Evolutionary conservation across 1,139 yeast species (phyloP), one percentile per base, ranked within the genome.

Genomic region (Debaryomycetaceae sp.): DNA sequence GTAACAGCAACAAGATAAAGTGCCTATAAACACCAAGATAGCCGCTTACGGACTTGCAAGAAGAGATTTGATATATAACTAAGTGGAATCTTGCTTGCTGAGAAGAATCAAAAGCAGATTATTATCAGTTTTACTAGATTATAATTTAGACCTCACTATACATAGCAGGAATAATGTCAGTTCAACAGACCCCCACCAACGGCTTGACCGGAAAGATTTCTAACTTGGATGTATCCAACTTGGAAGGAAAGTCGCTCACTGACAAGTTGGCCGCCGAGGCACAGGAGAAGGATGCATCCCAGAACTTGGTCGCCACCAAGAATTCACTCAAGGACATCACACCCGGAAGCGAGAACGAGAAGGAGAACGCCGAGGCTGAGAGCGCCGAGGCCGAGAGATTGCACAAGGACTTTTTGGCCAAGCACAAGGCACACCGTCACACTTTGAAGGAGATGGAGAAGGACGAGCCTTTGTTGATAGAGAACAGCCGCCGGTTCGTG

Each of bases 401-500:
- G 47, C 95, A 86, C 65, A 54, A 68, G 47, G 66, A 69, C 42
- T 86, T 85, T 66, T 70, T 85, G 62, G 63, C 65, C 41, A 67
- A 72, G 52, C 91, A 84, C 69, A 76, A 70, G 56, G 81, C 77
- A 38, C 90, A 83, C 63, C 85, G 95, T 73, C 85, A 81, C 58
- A 53, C 78, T 52, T 72, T 90, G 58, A 85, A 84, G 73, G 89
- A 74, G 51, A 56, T 79, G 58, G 97, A 93, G 75, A 80, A 80
- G 66, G 88, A 88, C 47, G 99, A 93, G 76, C 97, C 97, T 4
- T 71, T 93, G 59, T 80, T 93, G 60, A 66, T 68, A 49, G 98
- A 93, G 71, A 93, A 95, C 80, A 82, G 80, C 56, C 83, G 83
- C 63, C 84, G 99, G 63, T 93, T 90, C 63, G 99, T 93, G 45